Evolutionary conservation across 208 protist species (phyloP).

Genomic region (Trypanosoma cruzi): DNA sequence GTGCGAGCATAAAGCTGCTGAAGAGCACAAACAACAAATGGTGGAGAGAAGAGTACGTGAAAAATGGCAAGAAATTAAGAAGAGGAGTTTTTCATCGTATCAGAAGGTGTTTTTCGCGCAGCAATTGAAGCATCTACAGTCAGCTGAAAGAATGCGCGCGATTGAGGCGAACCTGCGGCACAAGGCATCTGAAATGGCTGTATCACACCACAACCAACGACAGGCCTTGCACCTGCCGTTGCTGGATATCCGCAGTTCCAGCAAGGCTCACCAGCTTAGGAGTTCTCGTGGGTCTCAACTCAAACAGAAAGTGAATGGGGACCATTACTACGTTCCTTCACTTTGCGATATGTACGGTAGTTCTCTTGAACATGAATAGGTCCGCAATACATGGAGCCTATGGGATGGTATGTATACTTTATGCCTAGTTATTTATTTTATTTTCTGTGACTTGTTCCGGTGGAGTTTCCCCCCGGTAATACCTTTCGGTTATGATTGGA

Average conservation of each 20-base stretch:
- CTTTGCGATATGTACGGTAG: constrained; percentile 65
- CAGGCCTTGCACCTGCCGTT: constrained; percentile 32
- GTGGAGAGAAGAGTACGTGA: constrained; percentile 27
- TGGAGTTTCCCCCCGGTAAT: neutral
- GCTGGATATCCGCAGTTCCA: constrained; percentile 19
- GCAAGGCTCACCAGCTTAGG: constrained; percentile 28
- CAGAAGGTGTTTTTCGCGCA: constrained; percentile 16
- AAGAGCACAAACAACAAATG: constrained; percentile 11
- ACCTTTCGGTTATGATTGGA: neutral
- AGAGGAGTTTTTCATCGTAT: constrained; percentile 6
- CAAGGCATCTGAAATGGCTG: constrained; percentile 60
- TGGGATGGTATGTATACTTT: neutral
- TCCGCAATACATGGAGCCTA: neutral
- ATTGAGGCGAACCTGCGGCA: constrained; percentile 36
- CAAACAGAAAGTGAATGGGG: constrained; percentile 45
- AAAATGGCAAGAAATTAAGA: constrained; percentile 13
- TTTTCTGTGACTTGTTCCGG: neutral
- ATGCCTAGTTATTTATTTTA: constrained; percentile 13
- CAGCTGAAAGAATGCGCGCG: constrained; percentile 24
- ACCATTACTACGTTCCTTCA: constrained; percentile 48
- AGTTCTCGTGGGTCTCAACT: constrained; percentile 55
- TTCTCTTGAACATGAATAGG: constrained; percentile 20
- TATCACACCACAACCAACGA: constrained; percentile 47
- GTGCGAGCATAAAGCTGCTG: constrained; percentile 6
- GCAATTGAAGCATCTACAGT: constrained; percentile 16